Evolutionary conservation across 2,329 filamentous ascomycete genomes (phyloP).

Genomic region (Fusarium verticillioides): DNA sequence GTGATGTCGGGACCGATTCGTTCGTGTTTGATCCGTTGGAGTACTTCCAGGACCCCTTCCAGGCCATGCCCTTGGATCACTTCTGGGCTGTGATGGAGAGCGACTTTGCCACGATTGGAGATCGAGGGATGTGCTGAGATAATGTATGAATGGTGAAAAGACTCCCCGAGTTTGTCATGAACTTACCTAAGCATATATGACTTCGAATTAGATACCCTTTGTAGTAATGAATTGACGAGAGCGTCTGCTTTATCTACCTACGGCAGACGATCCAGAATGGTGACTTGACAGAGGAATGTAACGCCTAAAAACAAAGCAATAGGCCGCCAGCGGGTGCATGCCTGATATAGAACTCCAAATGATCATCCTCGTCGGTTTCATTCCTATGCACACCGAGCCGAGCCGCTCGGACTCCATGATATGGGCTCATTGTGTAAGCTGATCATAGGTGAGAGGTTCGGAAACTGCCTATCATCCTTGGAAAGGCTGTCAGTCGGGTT

Average conservation of each 20-base stretch:
- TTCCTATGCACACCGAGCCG: constrained; percentile 7
- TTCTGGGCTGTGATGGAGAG: constrained; percentile 42
- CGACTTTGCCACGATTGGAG: constrained; percentile 29
- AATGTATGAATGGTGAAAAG: not conserved
- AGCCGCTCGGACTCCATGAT: not conserved
- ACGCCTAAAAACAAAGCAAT: rapidly evolving
- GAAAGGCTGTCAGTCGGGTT: not conserved
- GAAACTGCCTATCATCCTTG: not conserved
- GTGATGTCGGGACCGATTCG: not conserved
- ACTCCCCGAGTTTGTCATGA: not conserved
- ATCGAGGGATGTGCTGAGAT: constrained; percentile 4
- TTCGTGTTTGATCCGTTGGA: constrained; percentile 30
- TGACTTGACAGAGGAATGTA: no score
- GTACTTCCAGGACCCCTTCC: constrained; percentile 38
- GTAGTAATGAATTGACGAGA: not conserved
- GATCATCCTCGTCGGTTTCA: not conserved
- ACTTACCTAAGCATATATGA: not conserved
- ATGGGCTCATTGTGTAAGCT: not conserved
- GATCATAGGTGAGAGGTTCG: not conserved
- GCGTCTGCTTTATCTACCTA: not conserved
- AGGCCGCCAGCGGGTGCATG: not conserved
- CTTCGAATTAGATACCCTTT: not conserved
- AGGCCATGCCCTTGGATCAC: constrained; percentile 39
- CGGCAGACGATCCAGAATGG: not conserved
- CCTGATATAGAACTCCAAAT: not conserved